Base-by-base conservation (phyloP, 2,329 filamentous ascomycete genomes). In the Sarocladium kiliense region DNA sequence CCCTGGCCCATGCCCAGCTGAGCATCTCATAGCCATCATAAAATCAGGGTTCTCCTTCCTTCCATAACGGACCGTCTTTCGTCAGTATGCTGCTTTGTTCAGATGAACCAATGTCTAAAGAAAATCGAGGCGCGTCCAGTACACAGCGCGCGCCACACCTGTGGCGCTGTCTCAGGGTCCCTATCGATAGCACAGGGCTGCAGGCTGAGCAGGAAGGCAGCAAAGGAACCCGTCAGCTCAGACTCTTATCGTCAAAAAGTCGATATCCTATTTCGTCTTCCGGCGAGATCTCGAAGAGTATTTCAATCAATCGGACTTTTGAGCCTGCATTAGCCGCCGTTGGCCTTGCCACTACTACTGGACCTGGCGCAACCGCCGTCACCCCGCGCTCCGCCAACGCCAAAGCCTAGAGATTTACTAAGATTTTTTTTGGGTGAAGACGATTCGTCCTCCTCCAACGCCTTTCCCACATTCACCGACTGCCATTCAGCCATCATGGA, bases 401-500 rank as follows among this genome's bases (percentile, higher is more conserved):
- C 18, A 21, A 23, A 36, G 47, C 47, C 47, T 51, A 51, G 30
- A 36, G 47, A 51, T 51, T 54, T 47, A 55, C 55, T 59, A 53
- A 57, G 42, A 54, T 37, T 51, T 55, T 55, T n/a, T 51, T 37
- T 11, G 47, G 30, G 16, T 23, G n/a, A 36, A 3, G n/a, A 32
- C 18, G 12, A 23, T 25, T 51, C 30, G 47, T 51, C 47, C 30
- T 51, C 21, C 47, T 18, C 12, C 47, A 51, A 34, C 47, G 23
- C 18, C 26, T 41, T 23, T 41, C 21, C 32, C 16, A 26, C 34
- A 10, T 21, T 11, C 23, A 36, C 3, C 27, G 18, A 39, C 50
- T 39, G 16, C 23, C 12, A 26, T 53, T 23, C 42, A 47, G 30
- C 47, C 54, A 64, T 26, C 54, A 64, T 64, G 62, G 61, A 63